Percentiles rank a stretch among this genome's conserved stretches.
These are phyloP conservation scores for Linnemannia schmuckeri DNA, from an alignment of 192 early-diverging fungal genomes.

Conservation along the genomic window DNA sequence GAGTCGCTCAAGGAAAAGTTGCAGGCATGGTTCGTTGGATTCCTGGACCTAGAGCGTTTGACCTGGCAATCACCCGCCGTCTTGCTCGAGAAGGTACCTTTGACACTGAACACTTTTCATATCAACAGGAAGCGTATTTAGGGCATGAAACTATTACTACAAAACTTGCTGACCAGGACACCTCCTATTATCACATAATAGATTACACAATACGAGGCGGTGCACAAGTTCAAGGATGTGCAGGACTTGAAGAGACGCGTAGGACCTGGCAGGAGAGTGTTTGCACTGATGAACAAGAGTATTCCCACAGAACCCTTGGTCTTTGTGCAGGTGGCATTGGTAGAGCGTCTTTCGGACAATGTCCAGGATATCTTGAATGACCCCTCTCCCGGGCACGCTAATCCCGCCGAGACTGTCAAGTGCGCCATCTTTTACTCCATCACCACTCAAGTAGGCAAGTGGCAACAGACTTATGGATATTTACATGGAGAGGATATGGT, in stretches of 20 bases:
- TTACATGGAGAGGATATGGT: neutral
- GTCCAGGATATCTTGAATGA: conserved; percentile 69
- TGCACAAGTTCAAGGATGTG: conserved; percentile 88
- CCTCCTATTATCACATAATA: conserved; percentile 23
- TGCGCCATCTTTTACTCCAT: conserved; percentile 96
- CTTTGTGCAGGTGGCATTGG: conserved; percentile 91
- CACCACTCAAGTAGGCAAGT: conserved; percentile 81
- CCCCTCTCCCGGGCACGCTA: conserved; percentile 38
- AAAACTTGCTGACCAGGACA: neutral
- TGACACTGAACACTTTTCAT: neutral
- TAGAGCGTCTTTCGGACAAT: conserved; percentile 69
- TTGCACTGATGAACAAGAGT: conserved; percentile 85
- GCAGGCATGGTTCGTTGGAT: conserved; percentile 82
- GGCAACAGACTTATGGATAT: no score
- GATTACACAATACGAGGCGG: conserved; percentile 89
- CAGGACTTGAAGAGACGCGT: conserved; percentile 83
- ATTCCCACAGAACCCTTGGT: conserved; percentile 87
- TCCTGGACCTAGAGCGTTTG: conserved; percentile 82
- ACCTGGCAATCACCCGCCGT: conserved; percentile 87
- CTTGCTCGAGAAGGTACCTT: conserved; percentile 83
- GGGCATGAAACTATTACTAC: neutral
- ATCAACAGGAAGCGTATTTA: neutral
- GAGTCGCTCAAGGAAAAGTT: conserved; percentile 76
- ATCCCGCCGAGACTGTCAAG: conserved; percentile 53
- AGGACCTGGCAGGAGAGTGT: conserved; percentile 79